Conservation (phyloP, 805 yeast species). For the Cyberlindnera mycetangii region DNA sequence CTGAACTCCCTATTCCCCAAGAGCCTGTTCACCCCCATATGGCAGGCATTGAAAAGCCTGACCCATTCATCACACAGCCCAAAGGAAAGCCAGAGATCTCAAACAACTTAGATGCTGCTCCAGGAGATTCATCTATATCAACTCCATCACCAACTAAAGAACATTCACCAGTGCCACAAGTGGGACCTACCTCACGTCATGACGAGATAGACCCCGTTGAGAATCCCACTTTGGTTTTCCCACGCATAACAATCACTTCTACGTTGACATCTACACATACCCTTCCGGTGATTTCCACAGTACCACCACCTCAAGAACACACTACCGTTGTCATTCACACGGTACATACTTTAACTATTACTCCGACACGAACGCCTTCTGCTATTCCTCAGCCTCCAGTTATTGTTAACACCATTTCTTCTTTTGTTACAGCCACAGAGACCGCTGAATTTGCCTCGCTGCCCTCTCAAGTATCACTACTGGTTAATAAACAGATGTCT, state of each 20-base stretch:
- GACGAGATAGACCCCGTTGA: too few relatives aligned
- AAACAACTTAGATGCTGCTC: too few relatives aligned
- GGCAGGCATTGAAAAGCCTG: too few relatives aligned
- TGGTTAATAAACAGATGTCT: background rate
- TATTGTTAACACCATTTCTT: background rate
- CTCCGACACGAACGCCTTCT: background rate
- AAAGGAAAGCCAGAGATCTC: too few relatives aligned
- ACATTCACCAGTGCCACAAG: too few relatives aligned
- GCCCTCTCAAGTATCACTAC: background rate
- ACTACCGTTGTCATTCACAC: conserved; percentile 9
- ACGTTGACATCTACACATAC: conserved; percentile 12
- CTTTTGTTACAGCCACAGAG: background rate
- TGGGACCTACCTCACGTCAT: too few relatives aligned
- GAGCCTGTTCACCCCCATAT: too few relatives aligned
- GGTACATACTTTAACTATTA: conserved; percentile 9
- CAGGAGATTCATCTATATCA: too few relatives aligned
- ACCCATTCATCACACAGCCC: too few relatives aligned
- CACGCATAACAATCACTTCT: conserved; percentile 3
- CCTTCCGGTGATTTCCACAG: background rate
- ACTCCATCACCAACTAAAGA: too few relatives aligned
- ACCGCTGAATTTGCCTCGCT: background rate
- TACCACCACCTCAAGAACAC: background rate
- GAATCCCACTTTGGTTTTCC: too few relatives aligned
- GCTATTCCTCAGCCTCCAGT: background rate
- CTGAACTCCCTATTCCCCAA: too few relatives aligned